These are phyloP conservation scores for Salvia sclarea DNA, from an alignment of 305 asterid genomes.

Conservation along the genomic window DNA sequence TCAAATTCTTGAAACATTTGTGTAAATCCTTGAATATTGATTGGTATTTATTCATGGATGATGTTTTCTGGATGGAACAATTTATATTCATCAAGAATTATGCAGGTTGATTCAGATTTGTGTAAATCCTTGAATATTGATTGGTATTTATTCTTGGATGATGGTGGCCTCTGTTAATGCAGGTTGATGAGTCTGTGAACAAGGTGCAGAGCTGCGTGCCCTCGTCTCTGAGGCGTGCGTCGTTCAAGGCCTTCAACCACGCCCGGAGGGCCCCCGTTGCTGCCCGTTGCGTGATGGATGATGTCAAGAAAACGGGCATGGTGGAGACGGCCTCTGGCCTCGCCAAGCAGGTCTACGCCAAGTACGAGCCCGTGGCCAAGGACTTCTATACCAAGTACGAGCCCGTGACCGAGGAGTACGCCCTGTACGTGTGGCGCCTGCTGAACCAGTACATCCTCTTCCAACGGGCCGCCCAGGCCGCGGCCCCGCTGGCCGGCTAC, in stretches of 20 bases:
- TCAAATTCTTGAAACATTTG: not conserved
- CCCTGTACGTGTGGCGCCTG: slow-evolving; percentile 12
- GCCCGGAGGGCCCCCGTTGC: slow-evolving; percentile 26
- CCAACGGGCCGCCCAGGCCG: slow-evolving; percentile 10
- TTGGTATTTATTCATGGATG: no score
- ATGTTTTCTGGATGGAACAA: not conserved
- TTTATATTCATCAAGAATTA: not conserved
- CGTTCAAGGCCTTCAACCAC: slow-evolving; percentile 18
- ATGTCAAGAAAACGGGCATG: slow-evolving; percentile 26
- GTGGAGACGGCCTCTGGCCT: slow-evolving; percentile 29
- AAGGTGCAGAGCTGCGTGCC: slow-evolving; percentile 21
- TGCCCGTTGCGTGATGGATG: slow-evolving; percentile 30
- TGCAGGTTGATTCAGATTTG: no score
- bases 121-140: not conserved
- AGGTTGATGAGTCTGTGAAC: slow-evolving; percentile 25
- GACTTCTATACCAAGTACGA: slow-evolving; percentile 32
- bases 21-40: not conserved
- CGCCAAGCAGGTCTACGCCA: slow-evolving; percentile 25
- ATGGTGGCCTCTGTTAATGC: not conserved
- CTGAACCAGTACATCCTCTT: slow-evolving; percentile 24
- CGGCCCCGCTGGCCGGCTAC: slow-evolving; percentile 11
- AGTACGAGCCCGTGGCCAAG: slow-evolving; percentile 35
- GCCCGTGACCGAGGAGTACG: slow-evolving; percentile 31
- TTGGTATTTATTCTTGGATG: not conserved
- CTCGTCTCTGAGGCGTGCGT: slow-evolving; percentile 17